Conservation (phyloP, 371 early-diverging fungal species). For the Rhizoclosmatium hyalinum region DNA sequence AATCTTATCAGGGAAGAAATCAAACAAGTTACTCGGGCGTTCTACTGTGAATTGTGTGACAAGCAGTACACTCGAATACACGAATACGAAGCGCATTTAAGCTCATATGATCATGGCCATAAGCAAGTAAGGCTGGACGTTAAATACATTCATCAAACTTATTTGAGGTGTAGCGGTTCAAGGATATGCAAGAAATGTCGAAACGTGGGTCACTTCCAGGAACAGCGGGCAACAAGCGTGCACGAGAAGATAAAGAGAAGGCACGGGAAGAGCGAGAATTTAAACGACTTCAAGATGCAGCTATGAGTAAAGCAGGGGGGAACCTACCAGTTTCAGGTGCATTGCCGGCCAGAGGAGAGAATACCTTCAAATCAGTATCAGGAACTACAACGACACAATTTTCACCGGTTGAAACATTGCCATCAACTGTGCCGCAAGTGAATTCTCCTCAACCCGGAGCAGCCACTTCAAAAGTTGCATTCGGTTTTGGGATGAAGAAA, state of each 20-base stretch:
- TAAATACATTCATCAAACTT: neutral
- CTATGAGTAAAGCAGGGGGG: constrained; percentile 37
- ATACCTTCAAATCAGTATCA: neutral
- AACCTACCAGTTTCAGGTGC: neutral
- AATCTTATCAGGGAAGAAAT: constrained; percentile 60
- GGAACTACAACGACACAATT: neutral
- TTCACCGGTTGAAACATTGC: neutral
- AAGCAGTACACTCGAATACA: constrained; percentile 78
- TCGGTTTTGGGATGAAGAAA: constrained; percentile 34
- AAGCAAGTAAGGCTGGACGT: constrained; percentile 46
- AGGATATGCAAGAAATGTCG: constrained; percentile 72
- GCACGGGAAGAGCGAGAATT: constrained; percentile 74
- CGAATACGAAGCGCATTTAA: constrained; percentile 78
- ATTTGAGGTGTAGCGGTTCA: constrained; percentile 62
- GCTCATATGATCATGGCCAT: constrained; percentile 82
- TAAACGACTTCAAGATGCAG: constrained; percentile 71
- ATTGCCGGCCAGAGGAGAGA: neutral
- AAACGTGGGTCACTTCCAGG: constrained; percentile 28
- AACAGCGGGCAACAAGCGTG: constrained; percentile 22
- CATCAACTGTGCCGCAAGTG: neutral
- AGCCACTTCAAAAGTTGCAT: constrained; percentile 23
- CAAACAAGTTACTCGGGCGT: constrained; percentile 69
- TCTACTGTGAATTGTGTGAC: constrained; percentile 79
- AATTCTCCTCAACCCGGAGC: neutral
- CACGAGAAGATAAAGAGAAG: constrained; percentile 64